These are phyloP conservation scores for Eragrostis nindensis DNA, from an alignment of 176 grass and related monocot species.

Conservation along the genomic window DNA sequence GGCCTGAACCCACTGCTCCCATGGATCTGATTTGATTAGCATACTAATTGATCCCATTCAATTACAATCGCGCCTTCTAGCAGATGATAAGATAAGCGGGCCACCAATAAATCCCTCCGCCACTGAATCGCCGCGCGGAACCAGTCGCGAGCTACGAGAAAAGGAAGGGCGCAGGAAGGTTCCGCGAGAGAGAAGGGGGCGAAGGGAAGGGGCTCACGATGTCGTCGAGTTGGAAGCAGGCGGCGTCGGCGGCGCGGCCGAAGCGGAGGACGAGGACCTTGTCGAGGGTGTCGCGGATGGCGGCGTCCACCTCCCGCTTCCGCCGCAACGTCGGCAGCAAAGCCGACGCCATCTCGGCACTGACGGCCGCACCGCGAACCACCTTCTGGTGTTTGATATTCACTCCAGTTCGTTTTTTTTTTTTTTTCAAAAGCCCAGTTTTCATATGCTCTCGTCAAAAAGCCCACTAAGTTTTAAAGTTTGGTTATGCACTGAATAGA, in stretches of 20 bases:
- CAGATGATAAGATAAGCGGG: no score
- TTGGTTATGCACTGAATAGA: no score
- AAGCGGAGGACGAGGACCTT: slow-evolving; percentile 89
- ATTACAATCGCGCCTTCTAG: no score
- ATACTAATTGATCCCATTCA: neutral
- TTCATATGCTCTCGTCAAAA: no score
- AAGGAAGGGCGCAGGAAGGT: neutral
- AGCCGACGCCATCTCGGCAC: slow-evolving; percentile 52
- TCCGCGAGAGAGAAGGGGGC: no score
- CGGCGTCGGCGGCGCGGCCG: slow-evolving; percentile 57
- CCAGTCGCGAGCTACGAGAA: neutral
- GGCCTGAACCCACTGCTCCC: neutral
- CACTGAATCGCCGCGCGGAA: neutral
- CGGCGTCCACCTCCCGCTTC: slow-evolving; percentile 69
- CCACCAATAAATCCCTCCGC: neutral
- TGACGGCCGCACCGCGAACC: neutral
- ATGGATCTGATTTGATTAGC: neutral
- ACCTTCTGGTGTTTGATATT: no score
- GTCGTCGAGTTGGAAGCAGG: slow-evolving; percentile 84
- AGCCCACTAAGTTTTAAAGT: no score
- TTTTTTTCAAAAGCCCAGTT: no score
- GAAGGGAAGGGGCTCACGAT: slow-evolving; percentile 37
- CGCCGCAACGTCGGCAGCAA: slow-evolving; percentile 60
- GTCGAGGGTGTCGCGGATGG: slow-evolving; percentile 81
- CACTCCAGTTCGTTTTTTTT: no score